Percentiles rank a stretch among this genome's conserved stretches.
Evolutionary conservation across 768 basidiomycete species (phyloP).

Genomic region (Boletus rubescentipes): DNA sequence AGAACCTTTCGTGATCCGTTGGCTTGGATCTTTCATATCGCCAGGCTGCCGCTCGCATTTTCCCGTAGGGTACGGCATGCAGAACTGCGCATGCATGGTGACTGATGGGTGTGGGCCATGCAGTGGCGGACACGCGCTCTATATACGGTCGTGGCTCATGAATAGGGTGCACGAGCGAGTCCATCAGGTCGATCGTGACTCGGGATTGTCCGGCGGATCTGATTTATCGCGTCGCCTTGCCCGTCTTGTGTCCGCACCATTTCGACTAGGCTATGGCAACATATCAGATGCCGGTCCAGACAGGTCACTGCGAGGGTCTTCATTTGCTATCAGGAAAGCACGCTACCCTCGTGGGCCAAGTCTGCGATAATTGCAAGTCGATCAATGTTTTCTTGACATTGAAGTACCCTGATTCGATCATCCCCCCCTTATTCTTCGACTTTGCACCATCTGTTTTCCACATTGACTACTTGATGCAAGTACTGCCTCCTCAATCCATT

Average conservation of each 20-base stretch:
- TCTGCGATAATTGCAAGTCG: conserved; percentile 6
- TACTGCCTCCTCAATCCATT: conserved; percentile 2
- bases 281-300: conserved; percentile 10
- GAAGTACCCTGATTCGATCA: conserved; percentile 6
- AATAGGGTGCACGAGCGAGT: conserved; percentile 15
- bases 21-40: conserved; percentile 17
- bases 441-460: conserved; percentile 4
- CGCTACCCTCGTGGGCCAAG: conserved; percentile 20
- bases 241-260: conserved; percentile 23
- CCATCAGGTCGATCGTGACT: conserved; percentile 17
- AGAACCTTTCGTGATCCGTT: conserved; percentile 12
- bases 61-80: conserved; percentile 28
- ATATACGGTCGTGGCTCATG: conserved; percentile 16
- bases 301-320: conserved; percentile 15
- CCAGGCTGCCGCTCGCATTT: conserved; percentile 18
- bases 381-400: conserved; percentile 11
- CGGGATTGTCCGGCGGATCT: conserved; percentile 23
- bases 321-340: conserved; percentile 14
- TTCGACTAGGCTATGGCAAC: conserved; percentile 13
- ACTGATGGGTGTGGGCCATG: conserved; percentile 29
- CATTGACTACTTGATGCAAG: conserved; percentile 5
- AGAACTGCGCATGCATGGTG: conserved; percentile 26
- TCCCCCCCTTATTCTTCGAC: conserved; percentile 4
- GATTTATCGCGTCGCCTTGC: conserved; percentile 12
- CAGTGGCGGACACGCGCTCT: conserved; percentile 22